A percentile compares a stretch with the other conserved stretches of the same genome.
phyloP scores from a whole-genome alignment of 495 filamentous ascomycete species.

The Neurospora discreta region DNA sequence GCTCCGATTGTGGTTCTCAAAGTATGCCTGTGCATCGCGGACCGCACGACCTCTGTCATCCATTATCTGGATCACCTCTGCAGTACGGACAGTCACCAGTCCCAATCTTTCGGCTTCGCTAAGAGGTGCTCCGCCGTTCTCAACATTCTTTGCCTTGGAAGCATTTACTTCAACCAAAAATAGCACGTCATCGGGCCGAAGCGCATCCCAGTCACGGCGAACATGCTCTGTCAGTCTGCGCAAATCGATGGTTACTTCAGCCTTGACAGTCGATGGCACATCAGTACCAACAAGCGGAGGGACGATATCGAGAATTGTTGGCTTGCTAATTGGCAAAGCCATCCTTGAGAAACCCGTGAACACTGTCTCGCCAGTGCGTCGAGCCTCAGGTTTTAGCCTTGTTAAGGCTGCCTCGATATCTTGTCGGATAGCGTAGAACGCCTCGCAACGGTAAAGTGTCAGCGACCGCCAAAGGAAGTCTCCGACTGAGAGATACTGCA shows the following conservation, averaged over 20 bases:
- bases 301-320: constrained; percentile 77
- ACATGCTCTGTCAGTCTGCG: constrained; percentile 62
- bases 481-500: constrained; percentile 90
- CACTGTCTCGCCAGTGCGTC: constrained; percentile 47
- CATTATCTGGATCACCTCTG: constrained; percentile 76
- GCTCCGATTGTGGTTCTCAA: constrained; percentile 32
- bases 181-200: constrained; percentile 81
- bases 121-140: constrained; percentile 40
- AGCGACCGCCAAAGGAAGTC: constrained; percentile 95
- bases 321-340: constrained; percentile 77
- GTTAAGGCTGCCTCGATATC: constrained; percentile 77
- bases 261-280: constrained; percentile 73
- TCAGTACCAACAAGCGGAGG: constrained; percentile 77
- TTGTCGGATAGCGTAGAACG: constrained; percentile 88
- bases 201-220: constrained; percentile 80
- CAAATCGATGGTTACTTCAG: constrained; percentile 83
- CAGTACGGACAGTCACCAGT: constrained; percentile 63
- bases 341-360: constrained; percentile 87
- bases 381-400: constrained; percentile 60
- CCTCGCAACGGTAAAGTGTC: constrained; percentile 77
- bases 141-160: constrained; percentile 38
- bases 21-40: constrained; percentile 42
- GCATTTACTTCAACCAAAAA: constrained; percentile 71
- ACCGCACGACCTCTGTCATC: constrained; percentile 78
- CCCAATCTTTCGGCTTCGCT: constrained; percentile 49